Conservation (phyloP, 805 yeast genomes). For the Sungouiella thailandica region DNA sequence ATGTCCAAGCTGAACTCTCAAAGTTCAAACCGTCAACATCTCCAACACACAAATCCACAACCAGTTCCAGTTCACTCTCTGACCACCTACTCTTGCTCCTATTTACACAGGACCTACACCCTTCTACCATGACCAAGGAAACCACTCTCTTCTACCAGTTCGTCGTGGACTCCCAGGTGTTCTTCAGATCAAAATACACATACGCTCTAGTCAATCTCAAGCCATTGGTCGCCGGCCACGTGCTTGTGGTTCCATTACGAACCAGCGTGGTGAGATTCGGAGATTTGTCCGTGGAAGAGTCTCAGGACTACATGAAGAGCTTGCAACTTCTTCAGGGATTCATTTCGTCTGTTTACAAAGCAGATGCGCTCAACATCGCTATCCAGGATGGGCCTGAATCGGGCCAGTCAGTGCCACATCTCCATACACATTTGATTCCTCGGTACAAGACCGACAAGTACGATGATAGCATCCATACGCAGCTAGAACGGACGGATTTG, state of each 20-base stretch:
- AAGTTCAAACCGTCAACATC: too few species aligned
- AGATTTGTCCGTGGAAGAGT: constrained; percentile 69
- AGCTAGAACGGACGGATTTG: constrained; percentile 53
- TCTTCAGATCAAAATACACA: constrained; percentile 55
- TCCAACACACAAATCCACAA: too few species aligned
- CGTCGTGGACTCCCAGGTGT: constrained; percentile 54
- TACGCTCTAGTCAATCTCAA: constrained; percentile 87
- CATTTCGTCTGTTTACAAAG: constrained; percentile 61
- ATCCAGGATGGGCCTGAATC: constrained; percentile 96
- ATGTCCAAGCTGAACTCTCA: too few species aligned
- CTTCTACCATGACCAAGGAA: constrained; percentile 3
- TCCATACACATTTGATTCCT: constrained; percentile 93
- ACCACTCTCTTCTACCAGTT: constrained; percentile 46
- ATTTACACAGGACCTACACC: too few species aligned
- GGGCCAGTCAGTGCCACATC: constrained; percentile 94
- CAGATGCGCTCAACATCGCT: constrained; percentile 83
- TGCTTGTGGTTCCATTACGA: constrained; percentile 75
- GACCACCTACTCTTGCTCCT: too few species aligned
- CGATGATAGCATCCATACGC: constrained; percentile 62
- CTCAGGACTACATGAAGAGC: constrained; percentile 70
- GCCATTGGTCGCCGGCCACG: constrained; percentile 94
- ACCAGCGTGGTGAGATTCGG: constrained; percentile 53
- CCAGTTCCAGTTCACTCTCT: too few species aligned
- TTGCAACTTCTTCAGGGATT: constrained; percentile 67
- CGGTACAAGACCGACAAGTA: constrained; percentile 53